These are phyloP conservation scores for Aspergillus thermomutatus DNA, from an alignment of 2,329 filamentous ascomycete species.

Conservation along the genomic window DNA sequence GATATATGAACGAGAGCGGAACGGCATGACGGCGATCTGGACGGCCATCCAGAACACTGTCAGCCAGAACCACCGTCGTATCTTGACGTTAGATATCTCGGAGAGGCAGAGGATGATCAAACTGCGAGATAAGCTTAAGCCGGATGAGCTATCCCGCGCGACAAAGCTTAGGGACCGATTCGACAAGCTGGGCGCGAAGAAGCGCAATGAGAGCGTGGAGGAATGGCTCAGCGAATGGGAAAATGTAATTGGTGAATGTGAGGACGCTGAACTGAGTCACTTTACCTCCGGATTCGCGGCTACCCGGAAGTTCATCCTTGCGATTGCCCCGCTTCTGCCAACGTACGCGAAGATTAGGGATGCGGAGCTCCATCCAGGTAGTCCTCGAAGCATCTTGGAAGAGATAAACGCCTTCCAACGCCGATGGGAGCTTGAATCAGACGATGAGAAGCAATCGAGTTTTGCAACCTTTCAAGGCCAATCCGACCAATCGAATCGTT, in stretches of 20 bases:
- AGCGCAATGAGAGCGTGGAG: not conserved
- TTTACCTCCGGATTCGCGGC: no score
- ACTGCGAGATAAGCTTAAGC: not conserved
- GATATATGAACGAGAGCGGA: not conserved
- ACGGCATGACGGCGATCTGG: not conserved
- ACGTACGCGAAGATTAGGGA: not conserved
- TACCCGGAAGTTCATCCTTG: not conserved
- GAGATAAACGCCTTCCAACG: not conserved
- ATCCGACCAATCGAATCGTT: no score
- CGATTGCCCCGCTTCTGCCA: not conserved
- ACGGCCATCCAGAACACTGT: not conserved
- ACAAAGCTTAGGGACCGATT: not conserved
- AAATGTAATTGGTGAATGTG: not conserved
- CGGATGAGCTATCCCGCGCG: no score
- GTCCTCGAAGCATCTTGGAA: not conserved
- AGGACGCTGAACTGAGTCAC: not conserved
- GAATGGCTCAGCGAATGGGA: not conserved
- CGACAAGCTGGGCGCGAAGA: not conserved
- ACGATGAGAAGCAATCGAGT: no score
- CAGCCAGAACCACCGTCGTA: not conserved
- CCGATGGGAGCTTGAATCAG: not conserved
- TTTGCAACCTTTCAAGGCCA: no score
- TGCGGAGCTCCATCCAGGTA: no score
- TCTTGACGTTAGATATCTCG: not conserved
- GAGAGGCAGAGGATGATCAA: not conserved